Conservation (phyloP, 768 basidiomycete genomes). For the Russula sp. region DNA sequence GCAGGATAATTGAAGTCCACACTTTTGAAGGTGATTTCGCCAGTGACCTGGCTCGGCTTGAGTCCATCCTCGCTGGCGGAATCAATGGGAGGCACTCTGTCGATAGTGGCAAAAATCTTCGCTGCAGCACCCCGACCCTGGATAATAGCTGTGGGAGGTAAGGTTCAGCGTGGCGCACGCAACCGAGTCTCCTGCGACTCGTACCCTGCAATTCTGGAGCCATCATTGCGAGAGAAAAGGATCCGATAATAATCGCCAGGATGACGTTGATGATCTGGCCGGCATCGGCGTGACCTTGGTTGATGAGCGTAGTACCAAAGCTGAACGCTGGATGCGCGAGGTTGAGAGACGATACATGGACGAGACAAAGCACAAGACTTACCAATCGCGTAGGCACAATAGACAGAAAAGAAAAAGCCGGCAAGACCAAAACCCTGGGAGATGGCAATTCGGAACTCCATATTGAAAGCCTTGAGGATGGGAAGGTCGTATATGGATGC, state of each 20-base stretch:
- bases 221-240: conserved; percentile 75
- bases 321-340: conserved; percentile 53
- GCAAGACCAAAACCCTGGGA: conserved; percentile 53
- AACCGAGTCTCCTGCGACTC: conserved; percentile 2
- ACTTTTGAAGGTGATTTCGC: conserved; percentile 65
- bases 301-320: conserved; percentile 80
- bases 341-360: background rate
- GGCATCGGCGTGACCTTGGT: conserved; percentile 47
- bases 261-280: conserved; percentile 78
- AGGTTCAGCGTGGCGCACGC: background rate
- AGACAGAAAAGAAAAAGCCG: conserved; percentile 77
- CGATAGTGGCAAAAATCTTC: conserved; percentile 87
- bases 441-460: conserved; percentile 51
- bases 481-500: conserved; percentile 55
- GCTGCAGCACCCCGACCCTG: conserved; percentile 83
- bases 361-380: conserved; percentile 23
- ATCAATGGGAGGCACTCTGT: conserved; percentile 83
- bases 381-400: conserved; percentile 62
- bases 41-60: conserved; percentile 59
- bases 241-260: conserved; percentile 74
- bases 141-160: conserved; percentile 48
- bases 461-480: conserved; percentile 44
- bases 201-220: conserved; percentile 79
- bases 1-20: conserved; percentile 85
- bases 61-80: conserved; percentile 61